A percentile compares a stretch with the other conserved stretches of the same genome.
Conservation (phyloP, 2,329 filamentous ascomycete genomes). For the Onygenales sp. region DNA sequence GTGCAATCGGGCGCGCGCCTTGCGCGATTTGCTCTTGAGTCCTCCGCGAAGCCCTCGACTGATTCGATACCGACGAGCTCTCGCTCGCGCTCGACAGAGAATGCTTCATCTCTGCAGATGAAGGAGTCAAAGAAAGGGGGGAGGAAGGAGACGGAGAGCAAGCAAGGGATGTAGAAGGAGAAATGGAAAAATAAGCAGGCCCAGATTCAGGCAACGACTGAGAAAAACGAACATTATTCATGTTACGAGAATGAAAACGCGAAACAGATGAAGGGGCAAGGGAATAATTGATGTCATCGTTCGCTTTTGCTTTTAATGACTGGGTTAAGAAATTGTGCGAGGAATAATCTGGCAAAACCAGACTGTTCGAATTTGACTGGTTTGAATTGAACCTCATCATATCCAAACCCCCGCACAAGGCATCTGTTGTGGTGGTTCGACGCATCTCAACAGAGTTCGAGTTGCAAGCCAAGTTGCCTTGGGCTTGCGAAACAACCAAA, state of each 20-base stretch:
- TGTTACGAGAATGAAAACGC: slow-evolving; percentile 17
- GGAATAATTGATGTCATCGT: slow-evolving; percentile 21
- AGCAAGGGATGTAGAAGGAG: slow-evolving; percentile 23
- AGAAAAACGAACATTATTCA: slow-evolving; percentile 21
- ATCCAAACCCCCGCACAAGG: slow-evolving; percentile 32
- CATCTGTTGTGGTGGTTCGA: slow-evolving; percentile 36
- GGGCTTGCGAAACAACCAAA: slow-evolving; percentile 11
- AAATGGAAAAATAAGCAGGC: slow-evolving; percentile 25
- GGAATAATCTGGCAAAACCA: slow-evolving; percentile 15
- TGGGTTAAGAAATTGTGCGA: slow-evolving; percentile 18
- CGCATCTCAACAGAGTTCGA: slow-evolving; percentile 32
- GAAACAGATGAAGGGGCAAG: slow-evolving; percentile 16
- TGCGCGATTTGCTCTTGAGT: slow-evolving; percentile 41
- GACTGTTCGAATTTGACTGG: slow-evolving; percentile 20
- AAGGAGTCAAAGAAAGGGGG: slow-evolving; percentile 24
- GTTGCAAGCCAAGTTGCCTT: slow-evolving; percentile 13
- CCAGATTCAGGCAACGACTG: slow-evolving; percentile 22
- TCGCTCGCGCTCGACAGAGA: slow-evolving; percentile 40
- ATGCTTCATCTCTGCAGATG: slow-evolving; percentile 42
- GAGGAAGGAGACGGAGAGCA: slow-evolving; percentile 22
- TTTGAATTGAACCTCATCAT: slow-evolving; percentile 37
- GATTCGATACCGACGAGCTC: slow-evolving; percentile 33
- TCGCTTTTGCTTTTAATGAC: slow-evolving; percentile 16
- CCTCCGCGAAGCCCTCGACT: slow-evolving; percentile 37
- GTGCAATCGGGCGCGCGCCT: slow-evolving; percentile 41